A percentile compares a stretch with the other conserved stretches of the same genome.
Conservation (phyloP, 2,329 filamentous ascomycete genomes). For the Colletotrichum filicis region DNA sequence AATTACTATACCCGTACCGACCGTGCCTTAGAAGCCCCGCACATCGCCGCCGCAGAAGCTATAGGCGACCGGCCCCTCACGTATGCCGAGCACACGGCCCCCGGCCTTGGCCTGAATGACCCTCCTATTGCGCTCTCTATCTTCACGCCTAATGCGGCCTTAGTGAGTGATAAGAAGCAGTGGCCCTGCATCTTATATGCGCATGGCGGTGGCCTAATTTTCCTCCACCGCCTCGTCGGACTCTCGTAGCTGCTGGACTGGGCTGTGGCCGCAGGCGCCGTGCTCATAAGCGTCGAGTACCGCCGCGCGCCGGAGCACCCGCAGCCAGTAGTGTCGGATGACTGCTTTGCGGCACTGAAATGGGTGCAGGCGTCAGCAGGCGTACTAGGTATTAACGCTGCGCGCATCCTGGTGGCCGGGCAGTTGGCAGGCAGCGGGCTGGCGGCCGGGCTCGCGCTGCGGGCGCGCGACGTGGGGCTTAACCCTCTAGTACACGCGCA, state of each 20-base stretch:
- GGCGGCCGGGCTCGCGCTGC: conserved; percentile 2
- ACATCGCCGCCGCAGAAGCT: conserved; percentile 2
- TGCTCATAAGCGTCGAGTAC: conserved; percentile 41
- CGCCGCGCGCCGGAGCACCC: conserved; percentile 41
- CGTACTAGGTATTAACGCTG: conserved; percentile 34
- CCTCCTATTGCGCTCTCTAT: conserved; percentile 33
- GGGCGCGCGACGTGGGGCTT: conserved; percentile 36
- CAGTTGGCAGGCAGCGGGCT: conserved; percentile 25
- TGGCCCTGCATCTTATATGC: conserved; percentile 35
- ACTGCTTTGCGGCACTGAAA: conserved; percentile 37
- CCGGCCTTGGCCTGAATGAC: conserved; percentile 20
- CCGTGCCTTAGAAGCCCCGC: not conserved
- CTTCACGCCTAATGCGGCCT: conserved; percentile 33
- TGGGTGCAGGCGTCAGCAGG: conserved; percentile 34
- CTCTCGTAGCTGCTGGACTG: conserved; percentile 36
- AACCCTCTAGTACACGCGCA: conserved; percentile 35
- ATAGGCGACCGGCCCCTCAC: conserved; percentile 37
- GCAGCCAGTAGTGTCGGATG: conserved; percentile 37
- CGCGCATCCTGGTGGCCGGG: conserved; percentile 34
- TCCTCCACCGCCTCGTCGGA: conserved; percentile 39
- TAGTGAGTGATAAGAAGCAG: not conserved
- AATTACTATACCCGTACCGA: conserved; percentile 33
- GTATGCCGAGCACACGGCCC: conserved; percentile 36
- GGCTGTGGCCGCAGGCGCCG: conserved; percentile 34
- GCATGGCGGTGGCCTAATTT: conserved; percentile 40